Evolutionary conservation across 805 yeast species (phyloP).

Genomic region (Schwanniomyces pseudopolymorphus): DNA sequence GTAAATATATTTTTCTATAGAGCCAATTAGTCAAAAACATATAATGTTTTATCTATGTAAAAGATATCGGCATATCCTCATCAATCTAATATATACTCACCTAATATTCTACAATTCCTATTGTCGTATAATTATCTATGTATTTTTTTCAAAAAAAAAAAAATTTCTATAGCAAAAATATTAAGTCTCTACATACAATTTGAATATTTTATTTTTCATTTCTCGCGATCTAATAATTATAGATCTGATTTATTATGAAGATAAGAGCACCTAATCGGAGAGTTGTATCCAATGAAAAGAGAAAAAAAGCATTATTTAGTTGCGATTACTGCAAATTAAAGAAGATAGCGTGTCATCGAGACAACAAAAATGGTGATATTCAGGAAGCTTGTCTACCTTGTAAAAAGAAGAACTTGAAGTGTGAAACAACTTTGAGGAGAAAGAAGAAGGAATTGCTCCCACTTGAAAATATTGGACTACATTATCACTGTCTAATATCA

Average conservation of each 20-base stretch:
- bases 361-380: neutral
- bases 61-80: too few relatives aligned
- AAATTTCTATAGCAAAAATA: too few relatives aligned
- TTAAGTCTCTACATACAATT: too few relatives aligned
- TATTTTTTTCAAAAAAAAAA: too few relatives aligned
- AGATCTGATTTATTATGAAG: too few relatives aligned
- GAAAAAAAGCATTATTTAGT: conserved; percentile 1
- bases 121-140: too few relatives aligned
- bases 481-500: conserved; percentile 41
- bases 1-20: neutral
- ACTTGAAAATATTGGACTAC: conserved; percentile 41
- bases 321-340: neutral
- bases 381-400: conserved; percentile 28
- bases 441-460: conserved; percentile 43
- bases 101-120: too few relatives aligned
- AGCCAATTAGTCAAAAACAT: neutral
- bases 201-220: too few relatives aligned
- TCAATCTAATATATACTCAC: too few relatives aligned
- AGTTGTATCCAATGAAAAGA: conserved; percentile 33
- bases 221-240: too few relatives aligned
- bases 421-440: conserved; percentile 42
- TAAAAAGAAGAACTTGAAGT: conserved; percentile 32
- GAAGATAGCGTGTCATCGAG: conserved; percentile 1
- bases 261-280: conserved; percentile 17
- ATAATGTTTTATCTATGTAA: too few relatives aligned